Conservation (phyloP, 345 rosid species). For the Lepidium aucheri region DNA sequence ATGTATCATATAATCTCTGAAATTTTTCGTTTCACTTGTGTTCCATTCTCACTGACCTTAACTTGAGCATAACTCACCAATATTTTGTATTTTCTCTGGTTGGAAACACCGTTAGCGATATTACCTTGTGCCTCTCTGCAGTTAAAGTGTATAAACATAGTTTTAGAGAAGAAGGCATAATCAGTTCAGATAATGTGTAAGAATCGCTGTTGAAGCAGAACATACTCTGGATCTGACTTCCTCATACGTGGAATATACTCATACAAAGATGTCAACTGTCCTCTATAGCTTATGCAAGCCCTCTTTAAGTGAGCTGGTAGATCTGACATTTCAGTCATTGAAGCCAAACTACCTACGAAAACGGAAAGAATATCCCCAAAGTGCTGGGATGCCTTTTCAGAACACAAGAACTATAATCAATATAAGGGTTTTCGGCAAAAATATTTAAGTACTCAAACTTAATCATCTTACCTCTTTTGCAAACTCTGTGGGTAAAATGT, state of each 20-base stretch:
- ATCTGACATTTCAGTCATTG: slow-evolving; percentile 39
- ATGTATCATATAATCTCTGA: background rate
- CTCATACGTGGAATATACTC: slow-evolving; percentile 88
- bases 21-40: background rate
- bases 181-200: background rate
- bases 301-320: slow-evolving; percentile 66
- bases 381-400: slow-evolving; percentile 75
- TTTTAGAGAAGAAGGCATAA: background rate
- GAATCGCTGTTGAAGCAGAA: background rate
- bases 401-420: slow-evolving; percentile 17
- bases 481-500: slow-evolving; percentile 90
- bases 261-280: slow-evolving; percentile 56
- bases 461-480: slow-evolving; percentile 97
- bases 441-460: too few species aligned
- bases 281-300: slow-evolving; percentile 82
- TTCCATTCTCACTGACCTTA: slow-evolving; percentile 2
- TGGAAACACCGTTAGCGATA: slow-evolving; percentile 22
- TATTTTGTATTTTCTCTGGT: slow-evolving; percentile 50
- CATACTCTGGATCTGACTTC: slow-evolving; percentile 69
- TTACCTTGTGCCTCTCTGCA: slow-evolving; percentile 47
- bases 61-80: slow-evolving; percentile 41
- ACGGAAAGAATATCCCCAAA: slow-evolving; percentile 80
- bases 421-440: background rate
- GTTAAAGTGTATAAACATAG: background rate
- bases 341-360: slow-evolving; percentile 68